Conservation (phyloP, 2,329 filamentous ascomycete species). For the Chaetothyriales sp. region DNA sequence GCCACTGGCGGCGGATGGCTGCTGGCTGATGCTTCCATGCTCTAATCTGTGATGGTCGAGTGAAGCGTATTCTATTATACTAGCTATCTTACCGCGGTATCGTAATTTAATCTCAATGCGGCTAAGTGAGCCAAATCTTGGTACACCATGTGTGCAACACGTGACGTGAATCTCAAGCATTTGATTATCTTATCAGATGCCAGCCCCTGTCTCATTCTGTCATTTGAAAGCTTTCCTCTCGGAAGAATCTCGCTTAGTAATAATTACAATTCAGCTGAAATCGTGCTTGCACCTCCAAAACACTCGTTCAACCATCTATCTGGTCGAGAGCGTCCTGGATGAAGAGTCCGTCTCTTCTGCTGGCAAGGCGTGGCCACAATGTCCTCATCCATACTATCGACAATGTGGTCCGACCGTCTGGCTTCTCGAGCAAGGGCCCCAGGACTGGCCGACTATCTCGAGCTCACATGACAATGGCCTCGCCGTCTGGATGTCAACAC, state of each 20-base stretch:
- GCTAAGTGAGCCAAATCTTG: no score
- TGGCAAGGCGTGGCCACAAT: not conserved
- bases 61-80: no score
- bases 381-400: not conserved
- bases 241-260: not conserved
- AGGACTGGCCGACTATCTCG: not conserved
- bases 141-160: no score
- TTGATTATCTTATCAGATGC: no score
- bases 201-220: not conserved
- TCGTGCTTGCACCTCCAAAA: not conserved
- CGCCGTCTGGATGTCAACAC: not conserved
- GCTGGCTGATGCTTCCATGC: no score
- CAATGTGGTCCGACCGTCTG: not conserved
- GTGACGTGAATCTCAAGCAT: no score
- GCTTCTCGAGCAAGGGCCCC: no score
- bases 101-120: no score
- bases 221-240: not conserved
- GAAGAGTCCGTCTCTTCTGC: not conserved
- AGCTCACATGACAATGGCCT: not conserved
- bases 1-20: no score
- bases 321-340: not conserved
- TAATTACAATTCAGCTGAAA: no score
- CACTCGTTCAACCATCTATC: not conserved
- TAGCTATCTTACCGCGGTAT: no score
- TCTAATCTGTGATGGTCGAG: no score